phyloP scores from a whole-genome alignment of 352 stramenopile genomes.

The Phytophthora quininea region DNA sequence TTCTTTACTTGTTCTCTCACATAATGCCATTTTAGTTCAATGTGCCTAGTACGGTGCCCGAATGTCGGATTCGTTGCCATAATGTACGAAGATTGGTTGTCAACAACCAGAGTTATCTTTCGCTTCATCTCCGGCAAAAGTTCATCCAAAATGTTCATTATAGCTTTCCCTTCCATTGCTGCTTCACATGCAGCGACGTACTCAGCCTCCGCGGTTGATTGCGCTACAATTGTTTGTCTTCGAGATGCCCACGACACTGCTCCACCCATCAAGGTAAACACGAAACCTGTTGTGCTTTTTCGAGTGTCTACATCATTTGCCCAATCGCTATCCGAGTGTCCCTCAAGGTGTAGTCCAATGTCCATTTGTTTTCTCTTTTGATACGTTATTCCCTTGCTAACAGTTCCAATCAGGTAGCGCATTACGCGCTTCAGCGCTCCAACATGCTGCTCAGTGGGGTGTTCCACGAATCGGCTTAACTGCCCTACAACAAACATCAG shows the following conservation, averaged over 20 bases:
- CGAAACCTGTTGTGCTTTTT: conserved; percentile 2
- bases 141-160: conserved; percentile 11
- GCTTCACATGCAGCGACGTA: conserved; percentile 11
- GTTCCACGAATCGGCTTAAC: neutral
- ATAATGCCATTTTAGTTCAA: conserved; percentile 13
- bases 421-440: conserved; percentile 1
- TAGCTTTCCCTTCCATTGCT: conserved; percentile 4
- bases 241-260: conserved; percentile 7
- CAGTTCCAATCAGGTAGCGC: conserved; percentile 1
- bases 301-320: neutral
- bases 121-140: conserved; percentile 5
- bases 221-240: conserved; percentile 10
- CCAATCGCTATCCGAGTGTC: conserved; percentile 3
- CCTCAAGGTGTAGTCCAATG: conserved; percentile 3
- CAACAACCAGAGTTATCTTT: conserved; percentile 4
- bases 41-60: conserved; percentile 5
- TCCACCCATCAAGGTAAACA: conserved; percentile 4
- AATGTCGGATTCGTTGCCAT: conserved; percentile 15
- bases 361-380: neutral
- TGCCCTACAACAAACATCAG: neutral
- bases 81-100: conserved; percentile 8
- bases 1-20: conserved; percentile 7
- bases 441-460: conserved; percentile 2
- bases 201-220: conserved; percentile 17
- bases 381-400: neutral